phyloP scores from a whole-genome alignment of 495 filamentous ascomycete species.

The Pseudoneurospora amorphoporcata region DNA sequence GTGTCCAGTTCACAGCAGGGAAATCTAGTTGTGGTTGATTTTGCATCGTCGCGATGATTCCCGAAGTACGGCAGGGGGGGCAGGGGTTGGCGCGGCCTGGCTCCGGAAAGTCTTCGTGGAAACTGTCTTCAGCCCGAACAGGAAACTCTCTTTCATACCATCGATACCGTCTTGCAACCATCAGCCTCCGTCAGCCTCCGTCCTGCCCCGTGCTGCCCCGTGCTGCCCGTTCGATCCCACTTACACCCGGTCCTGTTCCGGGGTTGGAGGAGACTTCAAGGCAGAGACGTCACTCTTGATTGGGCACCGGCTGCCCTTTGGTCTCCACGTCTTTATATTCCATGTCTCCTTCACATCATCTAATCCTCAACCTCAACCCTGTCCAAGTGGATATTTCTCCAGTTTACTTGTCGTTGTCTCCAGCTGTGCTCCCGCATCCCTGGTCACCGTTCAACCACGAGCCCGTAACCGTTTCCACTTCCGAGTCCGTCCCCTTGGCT shows the following conservation, averaged over 20 bases:
- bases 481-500: background rate
- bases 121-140: conserved; percentile 12
- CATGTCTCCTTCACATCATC: conserved; percentile 10
- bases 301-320: conserved; percentile 5
- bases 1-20: background rate
- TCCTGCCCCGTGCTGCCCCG: background rate
- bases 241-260: conserved; percentile 15
- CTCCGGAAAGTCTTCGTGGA: conserved; percentile 31
- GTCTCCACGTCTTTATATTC: conserved; percentile 20
- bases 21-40: background rate
- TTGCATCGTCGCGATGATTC: conserved; percentile 1
- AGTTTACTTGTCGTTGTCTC: conserved; percentile 13
- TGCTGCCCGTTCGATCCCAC: conserved; percentile 8
- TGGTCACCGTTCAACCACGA: conserved; percentile 13
- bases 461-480: background rate
- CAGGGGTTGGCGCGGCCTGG: conserved; percentile 8
- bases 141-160: background rate
- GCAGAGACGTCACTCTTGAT: conserved; percentile 17
- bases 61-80: conserved; percentile 15
- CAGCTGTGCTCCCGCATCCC: conserved; percentile 13
- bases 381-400: conserved; percentile 18
- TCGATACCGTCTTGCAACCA: background rate
- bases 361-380: conserved; percentile 9
- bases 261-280: conserved; percentile 7
- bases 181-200: background rate